phyloP scores from a whole-genome alignment of 768 basidiomycete genomes.

The Pleurotus giganteus region DNA sequence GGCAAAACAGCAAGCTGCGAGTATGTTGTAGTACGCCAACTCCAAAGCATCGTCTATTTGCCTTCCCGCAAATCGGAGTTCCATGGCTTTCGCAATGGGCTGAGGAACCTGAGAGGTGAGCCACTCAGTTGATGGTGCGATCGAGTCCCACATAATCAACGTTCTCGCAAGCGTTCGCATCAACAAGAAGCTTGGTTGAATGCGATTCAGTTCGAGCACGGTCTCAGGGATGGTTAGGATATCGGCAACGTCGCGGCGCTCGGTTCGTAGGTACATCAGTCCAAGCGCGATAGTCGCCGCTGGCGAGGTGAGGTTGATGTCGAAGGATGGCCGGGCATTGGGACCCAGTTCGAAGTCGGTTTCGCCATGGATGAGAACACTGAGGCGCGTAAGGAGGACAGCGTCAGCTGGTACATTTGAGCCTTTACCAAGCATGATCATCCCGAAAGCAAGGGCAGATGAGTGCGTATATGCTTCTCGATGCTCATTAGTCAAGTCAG shows the following conservation, averaged over 20 bases:
- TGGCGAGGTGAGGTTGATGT: conserved; percentile 88
- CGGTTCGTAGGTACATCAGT: conserved; percentile 89
- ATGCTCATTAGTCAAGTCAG: conserved; percentile 84
- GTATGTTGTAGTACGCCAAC: conserved; percentile 87
- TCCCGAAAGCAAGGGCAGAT: conserved; percentile 88
- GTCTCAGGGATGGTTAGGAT: conserved; percentile 83
- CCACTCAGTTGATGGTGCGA: conserved; percentile 76
- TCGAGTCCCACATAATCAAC: conserved; percentile 84
- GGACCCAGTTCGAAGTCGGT: conserved; percentile 37
- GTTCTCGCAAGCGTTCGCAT: conserved; percentile 74
- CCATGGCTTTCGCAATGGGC: conserved; percentile 59
- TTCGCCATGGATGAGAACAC: conserved; percentile 76
- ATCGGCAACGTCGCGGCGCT: conserved; percentile 82
- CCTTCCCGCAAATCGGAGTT: conserved; percentile 48
- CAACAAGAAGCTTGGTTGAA: conserved; percentile 87
- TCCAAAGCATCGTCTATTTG: conserved; percentile 71
- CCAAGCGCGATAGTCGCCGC: conserved; percentile 89
- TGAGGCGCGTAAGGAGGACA: conserved; percentile 63
- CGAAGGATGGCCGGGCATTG: conserved; percentile 51
- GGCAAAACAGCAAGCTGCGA: conserved; percentile 89
- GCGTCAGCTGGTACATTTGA: conserved; percentile 75
- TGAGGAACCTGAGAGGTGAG: conserved; percentile 64
- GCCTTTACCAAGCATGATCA: conserved; percentile 94
- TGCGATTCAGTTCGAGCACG: conserved; percentile 71
- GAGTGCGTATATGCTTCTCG: conserved; percentile 91